Conservation (phyloP, 2,329 filamentous ascomycete genomes). For the Remersonia thermophila region DNA sequence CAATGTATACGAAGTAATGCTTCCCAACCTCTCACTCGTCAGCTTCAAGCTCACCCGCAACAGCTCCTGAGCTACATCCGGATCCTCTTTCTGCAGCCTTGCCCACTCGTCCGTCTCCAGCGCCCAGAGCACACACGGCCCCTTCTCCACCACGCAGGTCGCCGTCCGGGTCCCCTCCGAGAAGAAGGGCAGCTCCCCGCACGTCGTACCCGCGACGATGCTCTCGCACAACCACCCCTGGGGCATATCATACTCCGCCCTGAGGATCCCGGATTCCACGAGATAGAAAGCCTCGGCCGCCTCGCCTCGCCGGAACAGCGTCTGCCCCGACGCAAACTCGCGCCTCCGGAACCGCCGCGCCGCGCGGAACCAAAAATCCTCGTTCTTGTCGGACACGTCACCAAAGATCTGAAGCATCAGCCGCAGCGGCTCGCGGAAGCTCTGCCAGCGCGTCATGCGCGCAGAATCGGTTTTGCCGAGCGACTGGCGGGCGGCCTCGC, state of each 20-base stretch:
- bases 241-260: conserved; percentile 81
- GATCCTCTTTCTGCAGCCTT: conserved; percentile 56
- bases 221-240: conserved; percentile 83
- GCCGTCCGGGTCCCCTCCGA: conserved; percentile 79
- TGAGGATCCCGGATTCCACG: conserved; percentile 75
- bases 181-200: conserved; percentile 93
- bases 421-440: conserved; percentile 79
- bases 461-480: conserved; percentile 48
- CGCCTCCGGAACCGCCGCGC: conserved; percentile 62
- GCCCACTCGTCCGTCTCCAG: conserved; percentile 63
- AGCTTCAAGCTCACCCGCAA: conserved; percentile 81
- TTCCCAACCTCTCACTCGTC: conserved; percentile 81
- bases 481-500: conserved; percentile 64
- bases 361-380: conserved; percentile 88
- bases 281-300: conserved; percentile 76
- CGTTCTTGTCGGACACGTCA: conserved; percentile 69
- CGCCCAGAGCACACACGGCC: conserved; percentile 71
- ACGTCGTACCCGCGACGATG: conserved; percentile 88
- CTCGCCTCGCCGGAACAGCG: conserved; percentile 70
- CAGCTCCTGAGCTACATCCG: conserved; percentile 71
- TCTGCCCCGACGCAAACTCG: conserved; percentile 54
- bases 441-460: conserved; percentile 57
- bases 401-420: conserved; percentile 94
- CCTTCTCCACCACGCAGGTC: conserved; percentile 66
- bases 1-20: conserved; percentile 46